Evolutionary conservation across 2,329 filamentous ascomycete genomes (phyloP), one percentile per base, ranked within the genome.

Genomic region (Gremmenia infestans): DNA sequence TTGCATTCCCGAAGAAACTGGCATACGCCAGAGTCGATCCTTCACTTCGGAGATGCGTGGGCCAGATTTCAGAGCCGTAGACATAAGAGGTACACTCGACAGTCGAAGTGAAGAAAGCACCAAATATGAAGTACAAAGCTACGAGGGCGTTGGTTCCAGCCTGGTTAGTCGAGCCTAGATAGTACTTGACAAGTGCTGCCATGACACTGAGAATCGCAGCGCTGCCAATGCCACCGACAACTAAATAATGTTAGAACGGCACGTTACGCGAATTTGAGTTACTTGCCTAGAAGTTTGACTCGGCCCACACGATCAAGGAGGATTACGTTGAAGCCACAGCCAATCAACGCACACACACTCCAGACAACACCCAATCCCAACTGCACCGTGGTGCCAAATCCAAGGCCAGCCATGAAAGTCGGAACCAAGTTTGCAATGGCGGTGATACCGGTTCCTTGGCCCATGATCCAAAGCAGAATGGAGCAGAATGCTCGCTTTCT

Each of bases 61-160:
- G 70, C 65, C 67, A 72, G 28, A 72, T 71, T 53, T 72, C 70
- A 15, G 63, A 67, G 11, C 62, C 63, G 47, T 72, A 72, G 15
- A 70, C 67, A 43, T 70, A 71, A 15, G 65, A 67, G 4, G 39
- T 42, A 42, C 39, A 42, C 17, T 42, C 39, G 5, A 42, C 17
- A n/a, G 39, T 42, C 39, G 55, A 59, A 4, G 63, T 65, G 49
- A 61, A 70, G 49, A 63, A 61, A n/a, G 60, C 55, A 2, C 51
- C 62, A 14, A 67, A 63, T 15, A 65, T 60, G 53, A 67, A 65
- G 28, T 54, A 55, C 7, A 57, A 40, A 2, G 65, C 63, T 11
- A 67, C 63, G 5, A 59, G 56, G 2, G 64, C 66, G 32, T 64
- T 67, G 45, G 65, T 60, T 2, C 65, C 65, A 5, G 65, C 48